Percentiles rank a stretch among this genome's conserved stretches.
These are phyloP conservation scores for Coleophoma eucalyptorum DNA, from an alignment of 2,329 filamentous ascomycete species.

Conservation along the genomic window DNA sequence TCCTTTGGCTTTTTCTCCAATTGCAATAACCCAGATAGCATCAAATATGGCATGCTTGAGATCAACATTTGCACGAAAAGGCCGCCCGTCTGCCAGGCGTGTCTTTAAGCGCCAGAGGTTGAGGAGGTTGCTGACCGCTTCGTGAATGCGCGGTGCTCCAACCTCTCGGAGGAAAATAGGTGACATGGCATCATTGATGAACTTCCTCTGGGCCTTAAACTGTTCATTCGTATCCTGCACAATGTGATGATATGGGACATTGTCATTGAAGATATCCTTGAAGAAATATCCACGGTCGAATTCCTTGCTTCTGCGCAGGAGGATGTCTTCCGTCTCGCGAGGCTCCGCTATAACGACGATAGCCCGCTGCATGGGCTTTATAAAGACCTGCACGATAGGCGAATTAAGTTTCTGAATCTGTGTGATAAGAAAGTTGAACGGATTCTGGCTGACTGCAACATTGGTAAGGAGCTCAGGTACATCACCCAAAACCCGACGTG, in stretches of 20 bases:
- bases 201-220: conserved; percentile 23
- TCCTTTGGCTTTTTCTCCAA: conserved; percentile 5
- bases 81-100: conserved; percentile 6
- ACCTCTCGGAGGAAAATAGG: conserved; percentile 24
- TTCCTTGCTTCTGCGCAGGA: conserved; percentile 23
- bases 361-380: no score
- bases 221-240: conserved; percentile 22
- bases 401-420: no score
- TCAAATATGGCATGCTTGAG: conserved; percentile 7
- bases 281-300: conserved; percentile 26
- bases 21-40: conserved; percentile 3
- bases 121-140: conserved; percentile 18
- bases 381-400: no score
- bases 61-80: conserved; percentile 8
- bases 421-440: no score
- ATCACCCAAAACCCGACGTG: no score
- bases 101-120: conserved; percentile 25
- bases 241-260: conserved; percentile 25
- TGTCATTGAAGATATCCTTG: conserved; percentile 17
- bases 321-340: conserved; percentile 25
- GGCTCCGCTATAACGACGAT: background rate
- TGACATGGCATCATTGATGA: conserved; percentile 27
- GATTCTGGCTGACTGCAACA: no score
- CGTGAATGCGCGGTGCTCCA: conserved; percentile 24
- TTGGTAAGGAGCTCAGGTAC: no score